Conservation (phyloP, 495 filamentous ascomycete genomes). For the Penicillium flavigenum region DNA sequence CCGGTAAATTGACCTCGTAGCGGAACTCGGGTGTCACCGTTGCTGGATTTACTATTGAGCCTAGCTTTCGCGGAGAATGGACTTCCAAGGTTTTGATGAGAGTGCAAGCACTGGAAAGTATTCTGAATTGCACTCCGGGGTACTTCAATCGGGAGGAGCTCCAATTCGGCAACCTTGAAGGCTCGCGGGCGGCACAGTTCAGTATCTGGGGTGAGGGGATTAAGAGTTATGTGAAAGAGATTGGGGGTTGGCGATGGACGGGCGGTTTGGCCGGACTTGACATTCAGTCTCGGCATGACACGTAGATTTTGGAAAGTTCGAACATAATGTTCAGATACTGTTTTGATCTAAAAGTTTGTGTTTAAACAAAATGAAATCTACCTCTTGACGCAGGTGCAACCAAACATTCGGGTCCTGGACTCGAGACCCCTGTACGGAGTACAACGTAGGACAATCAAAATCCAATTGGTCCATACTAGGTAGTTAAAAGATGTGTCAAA, state of each 20-base stretch:
- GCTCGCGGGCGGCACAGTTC: slow-evolving; percentile 4
- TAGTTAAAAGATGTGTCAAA: neutral
- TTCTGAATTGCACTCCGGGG: slow-evolving; percentile 55
- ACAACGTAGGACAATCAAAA: neutral
- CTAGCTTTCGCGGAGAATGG: slow-evolving; percentile 47
- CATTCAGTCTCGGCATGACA: neutral
- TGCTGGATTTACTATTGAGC: slow-evolving; percentile 37
- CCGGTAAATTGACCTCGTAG: slow-evolving; percentile 20
- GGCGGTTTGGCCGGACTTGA: slow-evolving; percentile 7
- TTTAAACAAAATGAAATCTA: neutral
- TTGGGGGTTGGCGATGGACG: slow-evolving; percentile 9
- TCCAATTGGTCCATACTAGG: neutral
- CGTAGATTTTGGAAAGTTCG: neutral
- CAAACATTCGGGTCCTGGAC: neutral
- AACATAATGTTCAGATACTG: neutral
- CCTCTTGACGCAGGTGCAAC: neutral
- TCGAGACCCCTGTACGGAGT: neutral
- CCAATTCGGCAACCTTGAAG: neutral
- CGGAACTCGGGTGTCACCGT: too few species aligned
- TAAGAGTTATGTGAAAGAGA: slow-evolving; percentile 10
- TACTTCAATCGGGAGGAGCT: slow-evolving; percentile 55
- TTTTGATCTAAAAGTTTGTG: neutral
- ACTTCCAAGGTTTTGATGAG: slow-evolving; percentile 37
- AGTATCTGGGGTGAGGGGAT: slow-evolving; percentile 24
- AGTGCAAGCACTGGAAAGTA: slow-evolving; percentile 37